Conservation (phyloP, 371 early-diverging fungal species). For the Syncephalastrum sp. region DNA sequence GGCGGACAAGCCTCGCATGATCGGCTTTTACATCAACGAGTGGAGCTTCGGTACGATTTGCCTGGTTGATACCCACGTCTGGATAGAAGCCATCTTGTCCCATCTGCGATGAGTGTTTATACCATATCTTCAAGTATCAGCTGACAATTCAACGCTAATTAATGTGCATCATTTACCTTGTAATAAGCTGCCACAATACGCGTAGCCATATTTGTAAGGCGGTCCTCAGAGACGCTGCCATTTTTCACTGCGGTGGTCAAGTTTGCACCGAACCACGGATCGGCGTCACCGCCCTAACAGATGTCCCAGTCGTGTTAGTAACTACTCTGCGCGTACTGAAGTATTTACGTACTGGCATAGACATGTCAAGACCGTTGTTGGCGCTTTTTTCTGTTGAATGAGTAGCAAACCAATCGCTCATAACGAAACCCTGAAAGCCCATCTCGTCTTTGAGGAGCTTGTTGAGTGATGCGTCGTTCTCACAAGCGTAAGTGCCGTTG, state of each 20-base stretch:
- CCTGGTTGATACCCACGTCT: constrained; percentile 22
- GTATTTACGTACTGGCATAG: not conserved
- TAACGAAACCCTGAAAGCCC: constrained; percentile 46
- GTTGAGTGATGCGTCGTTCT: constrained; percentile 44
- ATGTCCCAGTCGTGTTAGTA: no score
- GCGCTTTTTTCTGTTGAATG: constrained; percentile 29
- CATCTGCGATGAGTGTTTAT: constrained; percentile 4
- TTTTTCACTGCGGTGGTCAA: constrained; percentile 24
- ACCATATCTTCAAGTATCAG: no score
- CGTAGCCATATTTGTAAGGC: constrained; percentile 52
- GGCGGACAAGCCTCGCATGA: constrained; percentile 26
- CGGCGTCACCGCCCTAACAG: no score
- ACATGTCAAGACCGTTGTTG: constrained; percentile 10
- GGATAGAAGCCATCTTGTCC: constrained; percentile 41
- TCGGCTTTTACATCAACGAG: constrained; percentile 33
- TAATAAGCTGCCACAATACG: constrained; percentile 57
- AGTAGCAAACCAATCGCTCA: constrained; percentile 40
- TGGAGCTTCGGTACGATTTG: constrained; percentile 5
- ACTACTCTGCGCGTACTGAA: no score
- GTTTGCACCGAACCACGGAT: constrained; percentile 17
- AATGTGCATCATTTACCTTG: constrained; percentile 13
- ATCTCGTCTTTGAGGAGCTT: constrained; percentile 49
- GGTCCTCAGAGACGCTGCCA: constrained; percentile 16
- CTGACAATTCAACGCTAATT: not conserved
- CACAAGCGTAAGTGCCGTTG: constrained; percentile 51